Conservation (phyloP, 345 rosid genomes). For the Eucalyptus camaldulensis region DNA sequence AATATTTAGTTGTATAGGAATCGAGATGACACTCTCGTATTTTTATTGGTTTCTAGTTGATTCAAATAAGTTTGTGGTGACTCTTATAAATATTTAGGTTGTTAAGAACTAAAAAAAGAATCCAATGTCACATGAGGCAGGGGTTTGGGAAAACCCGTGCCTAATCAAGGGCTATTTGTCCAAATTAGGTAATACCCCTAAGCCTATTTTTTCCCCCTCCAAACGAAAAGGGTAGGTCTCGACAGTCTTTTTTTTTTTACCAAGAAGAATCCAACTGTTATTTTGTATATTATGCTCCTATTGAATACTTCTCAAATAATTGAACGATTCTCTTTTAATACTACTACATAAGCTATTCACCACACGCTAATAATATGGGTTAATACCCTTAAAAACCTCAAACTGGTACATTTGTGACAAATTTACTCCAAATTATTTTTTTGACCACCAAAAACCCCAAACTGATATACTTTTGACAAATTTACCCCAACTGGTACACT, state of each 20-base stretch:
- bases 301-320: not conserved
- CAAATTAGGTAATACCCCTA: too few species aligned
- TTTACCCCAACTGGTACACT: too few species aligned
- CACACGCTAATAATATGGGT: not conserved
- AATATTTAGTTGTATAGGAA: not conserved
- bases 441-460: too few species aligned
- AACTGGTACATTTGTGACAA: too few species aligned
- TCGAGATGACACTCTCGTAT: accelerated
- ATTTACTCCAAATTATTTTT: too few species aligned
- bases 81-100: not conserved
- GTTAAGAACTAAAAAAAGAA: not conserved
- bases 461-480: too few species aligned
- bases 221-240: not conserved
- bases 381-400: too few species aligned
- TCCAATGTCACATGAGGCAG: accelerated
- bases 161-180: not conserved
- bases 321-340: not conserved
- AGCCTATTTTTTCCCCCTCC: not conserved
- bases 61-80: not conserved
- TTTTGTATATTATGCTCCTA: not conserved
- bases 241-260: not conserved
- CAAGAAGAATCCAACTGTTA: too few species aligned
- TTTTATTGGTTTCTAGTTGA: accelerated
- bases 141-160: accelerated
- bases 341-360: not conserved